Conservation (phyloP, 2,329 filamentous ascomycete species). For the Fusarium equiseti region DNA sequence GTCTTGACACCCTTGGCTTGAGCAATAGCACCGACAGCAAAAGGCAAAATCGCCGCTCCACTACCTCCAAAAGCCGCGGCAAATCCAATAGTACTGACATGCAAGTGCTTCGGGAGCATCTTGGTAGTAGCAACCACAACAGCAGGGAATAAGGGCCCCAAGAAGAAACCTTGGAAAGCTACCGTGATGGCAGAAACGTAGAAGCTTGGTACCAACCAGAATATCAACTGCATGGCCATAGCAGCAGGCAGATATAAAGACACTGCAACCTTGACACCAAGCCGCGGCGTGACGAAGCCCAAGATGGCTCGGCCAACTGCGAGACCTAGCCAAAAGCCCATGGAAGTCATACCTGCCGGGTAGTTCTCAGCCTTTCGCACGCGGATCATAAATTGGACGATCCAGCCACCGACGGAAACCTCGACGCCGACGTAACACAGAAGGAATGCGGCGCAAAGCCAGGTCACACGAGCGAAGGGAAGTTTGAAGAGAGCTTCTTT, state of each 20-base stretch:
- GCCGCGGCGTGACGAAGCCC: slow-evolving; percentile 77
- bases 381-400: slow-evolving; percentile 85
- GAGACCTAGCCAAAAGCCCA: slow-evolving; percentile 85
- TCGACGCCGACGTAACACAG: slow-evolving; percentile 83
- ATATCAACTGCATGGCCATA: slow-evolving; percentile 76
- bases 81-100: slow-evolving; percentile 82
- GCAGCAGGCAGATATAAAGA: slow-evolving; percentile 71
- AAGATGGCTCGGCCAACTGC: slow-evolving; percentile 77
- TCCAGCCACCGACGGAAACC: slow-evolving; percentile 83
- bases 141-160: slow-evolving; percentile 82
- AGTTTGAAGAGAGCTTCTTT: slow-evolving; percentile 55
- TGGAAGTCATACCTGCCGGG: slow-evolving; percentile 78
- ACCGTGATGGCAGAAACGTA: slow-evolving; percentile 80
- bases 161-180: slow-evolving; percentile 79
- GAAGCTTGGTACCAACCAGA: slow-evolving; percentile 86
- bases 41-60: slow-evolving; percentile 75
- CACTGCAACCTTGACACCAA: slow-evolving; percentile 77
- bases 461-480: slow-evolving; percentile 67
- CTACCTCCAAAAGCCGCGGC: slow-evolving; percentile 79
- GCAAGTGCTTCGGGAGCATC: slow-evolving; percentile 75
- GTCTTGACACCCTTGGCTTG: slow-evolving; percentile 66
- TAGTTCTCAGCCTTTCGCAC: slow-evolving; percentile 77
- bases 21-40: slow-evolving; percentile 76
- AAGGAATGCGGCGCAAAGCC: slow-evolving; percentile 79
- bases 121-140: slow-evolving; percentile 78